Evolutionary conservation across 306 rosid species (phyloP).

Genomic region (Fagus crenata): DNA sequence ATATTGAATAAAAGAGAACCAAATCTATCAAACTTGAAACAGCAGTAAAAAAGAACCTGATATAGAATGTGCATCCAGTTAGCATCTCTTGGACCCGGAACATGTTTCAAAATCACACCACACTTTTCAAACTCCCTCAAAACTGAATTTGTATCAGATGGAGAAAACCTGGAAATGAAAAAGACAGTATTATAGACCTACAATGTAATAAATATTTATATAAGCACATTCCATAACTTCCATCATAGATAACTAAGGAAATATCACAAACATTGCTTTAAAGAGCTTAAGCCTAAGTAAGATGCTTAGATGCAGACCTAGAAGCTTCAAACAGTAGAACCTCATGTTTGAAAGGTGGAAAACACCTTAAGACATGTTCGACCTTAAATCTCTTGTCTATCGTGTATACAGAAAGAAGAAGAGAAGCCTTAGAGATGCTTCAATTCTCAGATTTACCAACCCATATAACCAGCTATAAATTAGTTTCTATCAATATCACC

Average conservation of each 20-base stretch:
- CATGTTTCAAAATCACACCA: conserved; percentile 86
- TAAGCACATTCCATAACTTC: conserved; percentile 6
- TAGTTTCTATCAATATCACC: too few relatives aligned
- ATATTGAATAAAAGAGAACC: background rate
- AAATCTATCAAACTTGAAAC: conserved; percentile 18
- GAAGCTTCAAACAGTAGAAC: conserved; percentile 14
- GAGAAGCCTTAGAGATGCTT: background rate
- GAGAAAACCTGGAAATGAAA: conserved; percentile 68
- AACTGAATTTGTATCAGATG: conserved; percentile 77
- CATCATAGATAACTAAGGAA: background rate
- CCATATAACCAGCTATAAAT: background rate
- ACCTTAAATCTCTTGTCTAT: background rate
- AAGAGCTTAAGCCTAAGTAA: background rate
- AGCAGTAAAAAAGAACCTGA: conserved; percentile 51
- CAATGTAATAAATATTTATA: conserved; percentile 6
- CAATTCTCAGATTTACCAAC: background rate
- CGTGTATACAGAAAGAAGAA: background rate
- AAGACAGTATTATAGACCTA: conserved; percentile 2
- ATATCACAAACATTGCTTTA: conserved; percentile 10
- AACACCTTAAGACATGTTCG: background rate
- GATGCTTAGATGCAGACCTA: conserved; percentile 8
- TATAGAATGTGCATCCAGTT: conserved; percentile 95
- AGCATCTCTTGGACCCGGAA: conserved; percentile 92
- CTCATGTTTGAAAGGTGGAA: background rate
- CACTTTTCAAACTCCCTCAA: conserved; percentile 97